Base-by-base conservation (phyloP, 257 asterid genomes). In the Echites panduratus region DNA sequence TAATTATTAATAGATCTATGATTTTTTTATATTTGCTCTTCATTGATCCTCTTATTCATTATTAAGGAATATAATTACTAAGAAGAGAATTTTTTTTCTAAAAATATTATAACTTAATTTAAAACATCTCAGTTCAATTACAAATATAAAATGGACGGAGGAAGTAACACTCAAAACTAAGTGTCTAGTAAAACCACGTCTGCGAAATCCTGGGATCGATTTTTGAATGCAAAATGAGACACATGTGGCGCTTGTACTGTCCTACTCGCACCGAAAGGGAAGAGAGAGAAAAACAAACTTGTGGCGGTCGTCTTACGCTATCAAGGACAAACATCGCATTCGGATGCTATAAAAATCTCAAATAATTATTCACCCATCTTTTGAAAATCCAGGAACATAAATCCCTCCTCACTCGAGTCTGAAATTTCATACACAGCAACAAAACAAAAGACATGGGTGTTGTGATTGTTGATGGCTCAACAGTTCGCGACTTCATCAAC, bases 401-500 rank as follows among this genome's bases (percentile, higher is more conserved):
- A 40, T 69, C 5, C 58, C 20, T 68, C 47, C 38, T 6, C 35
- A 11, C 17, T 47, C 63, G 22, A 16, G 7, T 40, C 38, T 22
- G 24, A 27, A 29, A 4, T 38, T 50, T 10, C 53, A 16, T 27
- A 17, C 52, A 68, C 70, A 66, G n/a, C n/a, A 27, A 27, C 38
- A 38, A 29, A 10, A 0, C 70, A 43, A 71, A 27, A 77, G 35
- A 56, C 4, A 89, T 92, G 97, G 96, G 90, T 13, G 89, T 92
- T 2, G 90, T 92, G 59, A 85, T 89, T 69, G 87, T 92, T 70
- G 97, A 92, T 79, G 97, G 96, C 7, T 82, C 93, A 53, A 89
- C 96, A 0, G 89, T 92, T 38, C 83, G 81, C 0, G 77, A 77
- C 58, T 92, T 89, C 85, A 92, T 88, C 0, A 59, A 80, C 78